A percentile compares a stretch with the other conserved stretches of the same genome.
Conservation (phyloP, 768 basidiomycete species). For the Lactarius quietus region DNA sequence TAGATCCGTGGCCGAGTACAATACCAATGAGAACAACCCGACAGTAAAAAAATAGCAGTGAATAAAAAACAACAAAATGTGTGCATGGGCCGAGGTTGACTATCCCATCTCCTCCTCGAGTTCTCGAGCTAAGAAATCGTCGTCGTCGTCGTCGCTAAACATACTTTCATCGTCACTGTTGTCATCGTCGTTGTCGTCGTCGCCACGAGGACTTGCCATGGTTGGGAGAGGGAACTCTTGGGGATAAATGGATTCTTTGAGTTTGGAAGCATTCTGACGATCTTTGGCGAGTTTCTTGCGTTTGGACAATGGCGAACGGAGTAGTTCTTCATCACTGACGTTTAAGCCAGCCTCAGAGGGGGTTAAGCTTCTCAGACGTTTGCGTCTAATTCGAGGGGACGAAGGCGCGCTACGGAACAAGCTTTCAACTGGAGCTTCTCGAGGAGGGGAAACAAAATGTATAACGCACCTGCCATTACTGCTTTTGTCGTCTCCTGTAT, state of each 20-base stretch:
- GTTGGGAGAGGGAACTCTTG: conserved; percentile 20
- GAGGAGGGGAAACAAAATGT: conserved; percentile 10
- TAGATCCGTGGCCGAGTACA: conserved; percentile 21
- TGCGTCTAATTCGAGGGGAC: conserved; percentile 51
- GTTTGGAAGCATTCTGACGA: conserved; percentile 58
- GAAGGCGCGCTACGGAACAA: conserved; percentile 34
- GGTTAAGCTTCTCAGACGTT: conserved; percentile 68
- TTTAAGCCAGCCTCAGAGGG: conserved; percentile 54
- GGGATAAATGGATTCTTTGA: conserved; percentile 50
- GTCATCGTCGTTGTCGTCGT: conserved; percentile 39
- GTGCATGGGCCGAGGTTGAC: conserved; percentile 7
- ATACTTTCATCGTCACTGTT: conserved; percentile 41
- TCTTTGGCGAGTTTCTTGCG: conserved; percentile 72
- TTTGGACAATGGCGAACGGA: conserved; percentile 73
- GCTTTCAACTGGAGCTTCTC: background rate
- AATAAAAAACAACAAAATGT: conserved; percentile 13
- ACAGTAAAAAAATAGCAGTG: background rate
- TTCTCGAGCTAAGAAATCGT: conserved; percentile 79
- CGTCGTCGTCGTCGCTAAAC: conserved; percentile 53
- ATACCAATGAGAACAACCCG: conserved; percentile 3
- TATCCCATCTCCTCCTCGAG: conserved; percentile 78
- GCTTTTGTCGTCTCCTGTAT: conserved; percentile 45
- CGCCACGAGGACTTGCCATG: conserved; percentile 18
- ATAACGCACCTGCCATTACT: conserved; percentile 43
- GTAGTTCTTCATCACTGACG: conserved; percentile 36